Conservation (phyloP, 2,329 filamentous ascomycete genomes). For the Ceratocystis ficicola region DNA sequence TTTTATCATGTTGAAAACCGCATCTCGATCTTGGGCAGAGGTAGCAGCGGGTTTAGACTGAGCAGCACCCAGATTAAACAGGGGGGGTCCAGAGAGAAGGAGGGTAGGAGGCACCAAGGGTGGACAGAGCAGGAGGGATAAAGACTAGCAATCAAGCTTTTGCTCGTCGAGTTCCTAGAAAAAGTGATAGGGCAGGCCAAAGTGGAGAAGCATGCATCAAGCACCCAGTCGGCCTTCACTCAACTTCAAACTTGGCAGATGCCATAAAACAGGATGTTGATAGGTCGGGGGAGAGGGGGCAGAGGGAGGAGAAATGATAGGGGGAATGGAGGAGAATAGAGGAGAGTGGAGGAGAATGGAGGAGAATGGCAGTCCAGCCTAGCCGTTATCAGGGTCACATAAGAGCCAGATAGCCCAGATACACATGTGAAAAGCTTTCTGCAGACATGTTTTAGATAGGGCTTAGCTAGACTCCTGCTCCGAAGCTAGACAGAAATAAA, state of each 20-base stretch:
- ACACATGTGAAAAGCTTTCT: not conserved
- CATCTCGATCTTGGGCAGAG: slow-evolving; percentile 3
- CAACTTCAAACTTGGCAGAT: not conserved
- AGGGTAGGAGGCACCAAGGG: not conserved
- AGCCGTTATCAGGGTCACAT: not conserved
- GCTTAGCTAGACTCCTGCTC: not conserved
- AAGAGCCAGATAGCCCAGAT: not conserved
- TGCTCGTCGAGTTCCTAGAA: not conserved
- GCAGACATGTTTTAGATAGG: not conserved
- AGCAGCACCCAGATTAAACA: not conserved
- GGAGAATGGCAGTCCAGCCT: not conserved
- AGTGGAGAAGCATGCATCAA: slow-evolving; percentile 1
- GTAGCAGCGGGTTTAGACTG: not conserved
- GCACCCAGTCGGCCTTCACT: not conserved
- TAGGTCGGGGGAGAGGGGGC: not conserved
- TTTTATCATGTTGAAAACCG: not conserved
- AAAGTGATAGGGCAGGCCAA: slow-evolving; percentile 4
- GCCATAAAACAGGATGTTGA: not conserved
- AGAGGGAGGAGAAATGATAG: not conserved
- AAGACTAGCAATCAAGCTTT: not conserved
- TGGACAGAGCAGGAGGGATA: not conserved
- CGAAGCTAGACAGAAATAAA: not conserved
- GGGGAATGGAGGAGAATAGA: no score
- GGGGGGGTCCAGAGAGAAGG: not conserved
- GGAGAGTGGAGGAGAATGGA: no score